A percentile compares a stretch with the other conserved stretches of the same genome.
phyloP scores from a whole-genome alignment of 2,329 filamentous ascomycete genomes.

The Colletotrichum tanaceti region DNA sequence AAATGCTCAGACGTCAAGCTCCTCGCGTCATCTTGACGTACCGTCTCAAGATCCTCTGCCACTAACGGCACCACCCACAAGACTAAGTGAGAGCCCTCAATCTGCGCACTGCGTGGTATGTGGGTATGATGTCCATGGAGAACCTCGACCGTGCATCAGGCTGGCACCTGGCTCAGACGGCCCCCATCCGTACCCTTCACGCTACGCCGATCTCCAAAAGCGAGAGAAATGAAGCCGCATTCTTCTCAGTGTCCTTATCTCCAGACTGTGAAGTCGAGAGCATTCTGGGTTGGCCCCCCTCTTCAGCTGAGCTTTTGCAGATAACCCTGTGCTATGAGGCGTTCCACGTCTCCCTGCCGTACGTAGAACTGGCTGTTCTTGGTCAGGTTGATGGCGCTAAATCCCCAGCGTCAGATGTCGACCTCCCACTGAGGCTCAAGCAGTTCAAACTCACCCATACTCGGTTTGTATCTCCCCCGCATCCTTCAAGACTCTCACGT shows the following conservation, averaged over 20 bases:
- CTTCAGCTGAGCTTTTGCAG: conserved; percentile 86
- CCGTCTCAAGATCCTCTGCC: conserved; percentile 2
- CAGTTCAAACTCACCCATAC: conserved; percentile 78
- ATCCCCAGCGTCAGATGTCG: conserved; percentile 35
- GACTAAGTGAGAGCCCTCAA: too few relatives aligned
- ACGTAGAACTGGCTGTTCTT: conserved; percentile 99
- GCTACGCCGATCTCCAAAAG: conserved; percentile 17
- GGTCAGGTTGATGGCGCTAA: conserved; percentile 90
- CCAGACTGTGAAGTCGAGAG: background rate
- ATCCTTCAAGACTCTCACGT: conserved; percentile 94
- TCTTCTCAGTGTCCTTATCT: conserved; percentile 15
- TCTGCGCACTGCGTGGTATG: conserved; percentile 11
- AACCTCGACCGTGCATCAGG: conserved; percentile 15
- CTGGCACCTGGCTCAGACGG: conserved; percentile 5
- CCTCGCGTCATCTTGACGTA: conserved; percentile 26
- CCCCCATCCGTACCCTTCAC: conserved; percentile 8
- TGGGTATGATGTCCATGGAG: background rate
- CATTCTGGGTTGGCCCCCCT: background rate
- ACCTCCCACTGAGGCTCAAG: conserved; percentile 3
- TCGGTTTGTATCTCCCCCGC: conserved; percentile 99
- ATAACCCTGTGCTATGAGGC: conserved; percentile 93
- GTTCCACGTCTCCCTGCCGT: conserved; percentile 93
- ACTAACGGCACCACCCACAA: background rate
- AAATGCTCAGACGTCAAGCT: conserved; percentile 12
- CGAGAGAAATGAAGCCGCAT: conserved; percentile 19